Percentiles rank a stretch among this genome's conserved stretches.
phyloP scores from a whole-genome alignment of 176 grass and related monocot genomes.

The Rhynchospora breviuscula region DNA sequence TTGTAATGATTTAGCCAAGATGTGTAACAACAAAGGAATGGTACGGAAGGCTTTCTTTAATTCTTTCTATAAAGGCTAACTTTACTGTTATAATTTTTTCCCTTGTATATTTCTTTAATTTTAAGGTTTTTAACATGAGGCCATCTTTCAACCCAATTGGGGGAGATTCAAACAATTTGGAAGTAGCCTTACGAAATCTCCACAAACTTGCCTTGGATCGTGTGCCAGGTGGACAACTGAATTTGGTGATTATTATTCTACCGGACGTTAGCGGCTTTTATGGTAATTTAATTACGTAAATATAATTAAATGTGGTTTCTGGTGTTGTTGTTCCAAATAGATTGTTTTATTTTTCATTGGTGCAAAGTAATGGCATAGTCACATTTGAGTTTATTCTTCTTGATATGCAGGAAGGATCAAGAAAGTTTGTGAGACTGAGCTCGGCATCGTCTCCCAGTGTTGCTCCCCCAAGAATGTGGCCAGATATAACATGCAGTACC shows the following conservation, averaged over 20 bases:
- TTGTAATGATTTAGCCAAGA: conserved; percentile 42
- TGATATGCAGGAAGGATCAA: conserved; percentile 56
- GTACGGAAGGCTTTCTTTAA: conserved; percentile 22
- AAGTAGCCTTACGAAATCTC: conserved; percentile 48
- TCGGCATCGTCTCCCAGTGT: conserved; percentile 80
- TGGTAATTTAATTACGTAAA: conserved; percentile 30
- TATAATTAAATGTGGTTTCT: background rate
- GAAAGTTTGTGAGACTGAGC: conserved; percentile 62
- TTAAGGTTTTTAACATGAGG: conserved; percentile 39
- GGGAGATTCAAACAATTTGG: conserved; percentile 29
- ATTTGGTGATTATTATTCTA: conserved; percentile 61
- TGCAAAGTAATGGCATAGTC: background rate
- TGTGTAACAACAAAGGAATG: conserved; percentile 72
- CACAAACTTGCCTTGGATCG: conserved; percentile 3
- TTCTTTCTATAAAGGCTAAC: background rate
- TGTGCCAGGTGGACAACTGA: conserved; percentile 10
- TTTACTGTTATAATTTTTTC: background rate
- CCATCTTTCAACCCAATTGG: conserved; percentile 31
- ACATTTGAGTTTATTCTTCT: background rate
- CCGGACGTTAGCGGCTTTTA: conserved; percentile 57
- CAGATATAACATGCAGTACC: conserved; percentile 62
- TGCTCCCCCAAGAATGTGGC: conserved; percentile 47
- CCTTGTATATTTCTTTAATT: background rate
- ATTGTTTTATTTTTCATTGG: background rate
- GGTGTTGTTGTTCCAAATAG: background rate